Conservation (phyloP, 306 rosid species). For the Delonix regia region DNA sequence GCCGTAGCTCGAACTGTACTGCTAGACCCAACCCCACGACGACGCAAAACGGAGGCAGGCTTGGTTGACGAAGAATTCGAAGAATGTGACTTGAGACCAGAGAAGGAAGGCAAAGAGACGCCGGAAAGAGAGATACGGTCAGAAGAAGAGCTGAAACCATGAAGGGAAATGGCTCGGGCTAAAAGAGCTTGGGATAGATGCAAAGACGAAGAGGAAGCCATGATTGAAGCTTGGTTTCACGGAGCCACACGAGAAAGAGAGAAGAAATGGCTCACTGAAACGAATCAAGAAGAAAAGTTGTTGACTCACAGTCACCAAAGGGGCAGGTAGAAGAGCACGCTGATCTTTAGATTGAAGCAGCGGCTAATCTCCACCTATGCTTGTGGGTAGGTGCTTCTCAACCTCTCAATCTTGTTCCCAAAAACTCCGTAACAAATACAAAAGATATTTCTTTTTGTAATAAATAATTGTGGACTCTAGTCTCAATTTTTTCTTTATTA, state of each 20-base stretch:
- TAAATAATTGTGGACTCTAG: not conserved
- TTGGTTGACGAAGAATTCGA: slow-evolving; percentile 29
- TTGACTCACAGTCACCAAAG: not conserved
- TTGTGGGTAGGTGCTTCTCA: slow-evolving; percentile 12
- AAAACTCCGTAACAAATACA: not conserved
- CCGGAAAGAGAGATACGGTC: slow-evolving; percentile 64
- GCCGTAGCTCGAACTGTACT: slow-evolving; percentile 60
- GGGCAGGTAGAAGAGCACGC: not conserved
- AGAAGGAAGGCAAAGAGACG: slow-evolving; percentile 71
- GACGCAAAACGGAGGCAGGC: slow-evolving; percentile 9
- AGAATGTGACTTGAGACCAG: slow-evolving; percentile 68
- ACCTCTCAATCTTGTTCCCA: not conserved
- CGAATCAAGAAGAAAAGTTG: not conserved
- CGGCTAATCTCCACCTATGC: slow-evolving; percentile 1
- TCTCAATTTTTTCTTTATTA: too few relatives aligned
- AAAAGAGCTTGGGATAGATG: slow-evolving; percentile 83
- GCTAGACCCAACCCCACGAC: slow-evolving; percentile 33
- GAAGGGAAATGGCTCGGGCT: slow-evolving; percentile 69
- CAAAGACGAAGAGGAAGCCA: slow-evolving; percentile 83
- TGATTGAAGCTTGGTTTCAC: not conserved
- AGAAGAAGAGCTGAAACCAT: slow-evolving; percentile 59
- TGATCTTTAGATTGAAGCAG: not conserved
- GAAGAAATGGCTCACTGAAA: not conserved
- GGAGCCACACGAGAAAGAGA: not conserved
- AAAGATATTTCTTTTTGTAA: not conserved